These are phyloP conservation scores for Rhodomyrtus tomentosa DNA, from an alignment of 345 rosid species.

Conservation along the genomic window DNA sequence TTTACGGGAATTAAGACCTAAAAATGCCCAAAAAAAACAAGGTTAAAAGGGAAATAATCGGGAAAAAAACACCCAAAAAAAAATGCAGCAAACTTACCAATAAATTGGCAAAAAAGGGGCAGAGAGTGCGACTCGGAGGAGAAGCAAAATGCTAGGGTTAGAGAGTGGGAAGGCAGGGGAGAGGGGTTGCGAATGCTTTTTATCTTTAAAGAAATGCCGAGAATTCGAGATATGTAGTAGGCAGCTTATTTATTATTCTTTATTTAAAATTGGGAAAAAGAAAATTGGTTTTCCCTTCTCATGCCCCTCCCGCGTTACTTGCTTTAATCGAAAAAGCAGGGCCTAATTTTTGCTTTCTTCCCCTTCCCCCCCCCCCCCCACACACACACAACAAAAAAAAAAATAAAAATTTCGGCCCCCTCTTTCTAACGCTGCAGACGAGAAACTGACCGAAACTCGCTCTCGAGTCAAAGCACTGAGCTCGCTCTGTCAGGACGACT, in stretches of 20 bases:
- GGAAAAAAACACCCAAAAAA: background rate
- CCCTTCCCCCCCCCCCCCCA: too few species aligned
- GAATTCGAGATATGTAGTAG: background rate
- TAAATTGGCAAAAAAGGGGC: background rate
- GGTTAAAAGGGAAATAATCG: background rate
- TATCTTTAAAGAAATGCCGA: background rate
- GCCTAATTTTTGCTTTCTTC: slow-evolving; percentile 13
- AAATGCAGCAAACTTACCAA: slow-evolving; percentile 16
- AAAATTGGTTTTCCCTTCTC: background rate
- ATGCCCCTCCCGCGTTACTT: background rate
- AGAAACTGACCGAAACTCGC: too few species aligned
- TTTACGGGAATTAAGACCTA: background rate
- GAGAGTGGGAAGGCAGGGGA: background rate
- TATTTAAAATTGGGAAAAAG: background rate
- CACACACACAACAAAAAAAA: too few species aligned
- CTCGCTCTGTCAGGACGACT: background rate
- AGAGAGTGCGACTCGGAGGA: background rate
- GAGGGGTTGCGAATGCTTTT: background rate
- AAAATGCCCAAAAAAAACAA: slow-evolving; percentile 3
- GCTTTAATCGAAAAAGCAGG: slow-evolving; percentile 7
- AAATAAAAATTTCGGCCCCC: too few species aligned
- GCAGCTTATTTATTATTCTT: background rate
- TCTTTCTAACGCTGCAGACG: background rate
- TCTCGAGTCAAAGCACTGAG: background rate
- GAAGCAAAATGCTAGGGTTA: slow-evolving; percentile 3